These are phyloP conservation scores for Pistacia atlantica DNA, from an alignment of 345 rosid genomes.

Conservation along the genomic window DNA sequence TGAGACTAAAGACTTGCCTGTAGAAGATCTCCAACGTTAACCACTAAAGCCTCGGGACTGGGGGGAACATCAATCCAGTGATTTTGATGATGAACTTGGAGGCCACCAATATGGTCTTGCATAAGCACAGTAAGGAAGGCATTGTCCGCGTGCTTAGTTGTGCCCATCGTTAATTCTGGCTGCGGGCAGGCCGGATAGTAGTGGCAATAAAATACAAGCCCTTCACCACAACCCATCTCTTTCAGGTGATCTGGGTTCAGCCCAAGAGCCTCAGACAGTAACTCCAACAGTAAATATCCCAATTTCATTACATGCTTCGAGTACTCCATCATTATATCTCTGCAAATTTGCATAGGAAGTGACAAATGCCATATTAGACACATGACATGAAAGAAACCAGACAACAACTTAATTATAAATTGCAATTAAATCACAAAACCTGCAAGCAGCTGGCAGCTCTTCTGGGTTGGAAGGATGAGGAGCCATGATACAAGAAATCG, in stretches of 20 bases:
- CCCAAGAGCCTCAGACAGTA: slow-evolving; percentile 59
- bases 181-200: slow-evolving; percentile 63
- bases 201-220: slow-evolving; percentile 39
- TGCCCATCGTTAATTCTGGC: slow-evolving; percentile 56
- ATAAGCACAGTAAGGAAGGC: slow-evolving; percentile 56
- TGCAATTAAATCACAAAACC: slow-evolving; percentile 22
- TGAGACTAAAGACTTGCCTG: slow-evolving; percentile 39
- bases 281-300: slow-evolving; percentile 39
- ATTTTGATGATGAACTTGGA: slow-evolving; percentile 44
- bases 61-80: slow-evolving; percentile 52
- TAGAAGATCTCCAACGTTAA: slow-evolving; percentile 59
- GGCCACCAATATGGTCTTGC: slow-evolving; percentile 65
- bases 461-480: slow-evolving; percentile 41
- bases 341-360: slow-evolving; percentile 13
- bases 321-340: slow-evolving; percentile 49
- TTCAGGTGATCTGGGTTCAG: slow-evolving; percentile 37
- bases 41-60: slow-evolving; percentile 48
- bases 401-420: too few relatives aligned
- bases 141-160: slow-evolving; percentile 47
- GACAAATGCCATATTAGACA: too few relatives aligned
- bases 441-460: slow-evolving; percentile 41
- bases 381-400: too few relatives aligned
- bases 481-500: slow-evolving; percentile 29
- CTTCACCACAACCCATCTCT: slow-evolving; percentile 43
- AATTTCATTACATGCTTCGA: slow-evolving; percentile 33